Conservation (phyloP, 2,329 filamentous ascomycete genomes). For the Claviceps citrina region DNA sequence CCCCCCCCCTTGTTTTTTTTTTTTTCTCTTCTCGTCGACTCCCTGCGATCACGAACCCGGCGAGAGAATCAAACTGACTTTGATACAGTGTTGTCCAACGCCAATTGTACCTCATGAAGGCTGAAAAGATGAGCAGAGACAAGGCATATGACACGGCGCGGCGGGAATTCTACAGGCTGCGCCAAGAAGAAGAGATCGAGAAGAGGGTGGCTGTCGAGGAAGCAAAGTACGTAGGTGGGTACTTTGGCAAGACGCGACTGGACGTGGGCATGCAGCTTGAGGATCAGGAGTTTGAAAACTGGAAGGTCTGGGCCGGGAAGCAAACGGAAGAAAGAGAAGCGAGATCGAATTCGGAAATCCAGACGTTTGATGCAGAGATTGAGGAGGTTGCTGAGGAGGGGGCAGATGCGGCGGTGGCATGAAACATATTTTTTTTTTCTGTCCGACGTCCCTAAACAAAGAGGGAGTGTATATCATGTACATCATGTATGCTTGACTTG, state of each 20-base stretch:
- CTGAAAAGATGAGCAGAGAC: constrained; percentile 41
- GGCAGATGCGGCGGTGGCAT: constrained; percentile 10
- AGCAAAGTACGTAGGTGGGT: constrained; percentile 68
- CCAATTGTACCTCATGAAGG: constrained; percentile 71
- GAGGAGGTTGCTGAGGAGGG: constrained; percentile 12
- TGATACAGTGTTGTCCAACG: constrained; percentile 89
- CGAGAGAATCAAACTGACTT: too few relatives aligned
- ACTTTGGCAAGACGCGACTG: constrained; percentile 64
- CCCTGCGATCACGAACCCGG: too few relatives aligned
- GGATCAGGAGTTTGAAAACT: constrained; percentile 62
- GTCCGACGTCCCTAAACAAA: not conserved
- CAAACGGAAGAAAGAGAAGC: constrained; percentile 28
- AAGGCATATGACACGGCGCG: constrained; percentile 76
- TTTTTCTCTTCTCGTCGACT: not conserved
- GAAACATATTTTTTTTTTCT: not conserved
- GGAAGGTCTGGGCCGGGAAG: constrained; percentile 62
- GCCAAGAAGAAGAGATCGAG: constrained; percentile 71
- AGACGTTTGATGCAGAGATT: constrained; percentile 24
- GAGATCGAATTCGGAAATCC: constrained; percentile 26
- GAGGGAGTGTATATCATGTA: constrained; percentile 10
- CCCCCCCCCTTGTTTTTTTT: not conserved
- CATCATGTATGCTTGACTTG: constrained; percentile 8
- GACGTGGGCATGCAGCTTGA: constrained; percentile 74
- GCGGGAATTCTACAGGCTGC: constrained; percentile 76
- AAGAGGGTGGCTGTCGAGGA: constrained; percentile 75